Evolutionary conservation across 371 early-diverging fungal genomes (phyloP).

Genomic region (Choanephora cucurbitarum): DNA sequence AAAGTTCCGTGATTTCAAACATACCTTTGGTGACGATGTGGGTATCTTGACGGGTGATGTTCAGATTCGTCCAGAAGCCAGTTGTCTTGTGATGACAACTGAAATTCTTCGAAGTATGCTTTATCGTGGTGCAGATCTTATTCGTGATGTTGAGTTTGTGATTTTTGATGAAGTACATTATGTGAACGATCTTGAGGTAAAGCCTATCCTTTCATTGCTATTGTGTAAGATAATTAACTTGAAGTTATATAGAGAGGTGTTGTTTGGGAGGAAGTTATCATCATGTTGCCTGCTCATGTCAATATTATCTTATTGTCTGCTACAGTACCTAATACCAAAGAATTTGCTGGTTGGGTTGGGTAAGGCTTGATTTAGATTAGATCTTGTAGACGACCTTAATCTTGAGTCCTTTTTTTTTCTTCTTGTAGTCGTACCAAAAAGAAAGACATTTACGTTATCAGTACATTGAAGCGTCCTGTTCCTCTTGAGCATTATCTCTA

Average conservation of each 20-base stretch:
- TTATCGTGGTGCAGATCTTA: constrained; percentile 95
- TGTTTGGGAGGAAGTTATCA: constrained; percentile 99
- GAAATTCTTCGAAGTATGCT: constrained; percentile 99
- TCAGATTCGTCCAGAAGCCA: constrained; percentile 95
- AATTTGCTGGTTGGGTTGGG: constrained; percentile 99
- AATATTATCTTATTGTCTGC: constrained; percentile 96
- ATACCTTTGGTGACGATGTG: constrained; percentile 90
- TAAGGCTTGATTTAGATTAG: constrained; percentile 27
- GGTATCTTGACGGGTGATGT: constrained; percentile 99
- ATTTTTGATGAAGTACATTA: constrained; percentile 99
- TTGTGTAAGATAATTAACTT: not conserved
- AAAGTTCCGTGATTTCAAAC: constrained; percentile 97
- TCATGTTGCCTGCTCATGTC: constrained; percentile 97
- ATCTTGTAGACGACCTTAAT: too few species aligned
- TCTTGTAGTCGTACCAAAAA: constrained; percentile 87
- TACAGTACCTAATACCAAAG: constrained; percentile 98
- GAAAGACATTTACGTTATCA: constrained; percentile 97
- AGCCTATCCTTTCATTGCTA: too few species aligned
- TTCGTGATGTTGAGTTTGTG: constrained; percentile 98
- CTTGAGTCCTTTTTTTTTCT: too few species aligned
- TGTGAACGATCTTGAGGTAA: constrained; percentile 93
- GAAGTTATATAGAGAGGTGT: constrained; percentile 84
- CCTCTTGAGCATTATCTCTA: constrained; percentile 97
- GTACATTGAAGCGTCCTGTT: constrained; percentile 95
- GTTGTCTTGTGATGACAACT: constrained; percentile 99